These are phyloP conservation scores for Fusarium sp. DNA, from an alignment of 2,329 filamentous ascomycete species.

Conservation along the genomic window DNA sequence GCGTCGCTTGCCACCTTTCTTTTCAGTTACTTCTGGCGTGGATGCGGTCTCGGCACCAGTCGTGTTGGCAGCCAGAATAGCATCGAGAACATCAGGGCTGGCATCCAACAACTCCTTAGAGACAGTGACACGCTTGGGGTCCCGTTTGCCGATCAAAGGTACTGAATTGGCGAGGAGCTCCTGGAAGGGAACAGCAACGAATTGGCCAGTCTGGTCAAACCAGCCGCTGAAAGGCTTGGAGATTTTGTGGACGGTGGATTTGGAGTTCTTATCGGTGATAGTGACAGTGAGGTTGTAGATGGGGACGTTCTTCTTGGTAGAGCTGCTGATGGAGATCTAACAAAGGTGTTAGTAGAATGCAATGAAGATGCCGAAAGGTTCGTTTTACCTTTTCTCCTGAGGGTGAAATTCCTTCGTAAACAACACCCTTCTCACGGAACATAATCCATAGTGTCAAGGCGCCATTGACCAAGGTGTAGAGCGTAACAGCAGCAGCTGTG, in stretches of 20 bases:
- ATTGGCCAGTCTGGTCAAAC: slow-evolving; percentile 80
- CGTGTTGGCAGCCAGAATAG: slow-evolving; percentile 55
- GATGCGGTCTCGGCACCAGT: slow-evolving; percentile 45
- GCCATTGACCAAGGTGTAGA: slow-evolving; percentile 84
- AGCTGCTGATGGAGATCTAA: slow-evolving; percentile 79
- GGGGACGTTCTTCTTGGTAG: slow-evolving; percentile 82
- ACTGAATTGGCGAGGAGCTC: slow-evolving; percentile 78
- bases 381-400: slow-evolving; percentile 75
- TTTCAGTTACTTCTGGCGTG: slow-evolving; percentile 51
- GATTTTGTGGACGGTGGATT: slow-evolving; percentile 63
- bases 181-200: slow-evolving; percentile 82
- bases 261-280: slow-evolving; percentile 56
- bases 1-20: slow-evolving; percentile 60
- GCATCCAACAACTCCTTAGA: slow-evolving; percentile 54
- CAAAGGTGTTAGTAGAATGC: slow-evolving; percentile 22
- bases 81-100: slow-evolving; percentile 62
- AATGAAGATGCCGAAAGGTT: slow-evolving; percentile 16
- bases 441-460: slow-evolving; percentile 86
- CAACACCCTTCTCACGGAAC: slow-evolving; percentile 81
- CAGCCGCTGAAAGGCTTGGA: slow-evolving; percentile 76
- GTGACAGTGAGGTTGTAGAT: slow-evolving; percentile 81
- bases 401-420: slow-evolving; percentile 79
- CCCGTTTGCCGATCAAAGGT: slow-evolving; percentile 72
- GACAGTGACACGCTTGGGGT: slow-evolving; percentile 67
- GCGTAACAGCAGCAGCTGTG: slow-evolving; percentile 80